Conservation (phyloP, 345 rosid genomes). For the Eucalyptus caleyi region DNA sequence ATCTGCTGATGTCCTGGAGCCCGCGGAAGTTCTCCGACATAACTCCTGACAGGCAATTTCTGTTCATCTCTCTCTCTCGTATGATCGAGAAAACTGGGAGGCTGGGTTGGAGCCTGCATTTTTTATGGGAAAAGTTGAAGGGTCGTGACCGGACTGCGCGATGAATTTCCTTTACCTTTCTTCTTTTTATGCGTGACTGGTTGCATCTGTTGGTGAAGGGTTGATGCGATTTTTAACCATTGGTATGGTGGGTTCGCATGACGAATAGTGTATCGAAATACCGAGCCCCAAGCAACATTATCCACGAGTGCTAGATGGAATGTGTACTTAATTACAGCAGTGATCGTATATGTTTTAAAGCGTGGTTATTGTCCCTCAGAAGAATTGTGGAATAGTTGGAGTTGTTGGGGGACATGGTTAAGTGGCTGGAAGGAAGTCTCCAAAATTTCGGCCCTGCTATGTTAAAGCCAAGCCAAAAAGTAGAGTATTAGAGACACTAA, state of each 20-base stretch:
- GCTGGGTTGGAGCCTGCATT: background rate
- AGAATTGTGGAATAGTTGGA: background rate
- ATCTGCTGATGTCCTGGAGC: conserved; percentile 74
- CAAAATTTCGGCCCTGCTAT: background rate
- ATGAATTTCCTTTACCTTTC: background rate
- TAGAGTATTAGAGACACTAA: background rate
- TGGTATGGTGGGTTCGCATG: background rate
- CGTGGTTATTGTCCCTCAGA: background rate
- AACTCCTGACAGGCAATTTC: conserved; percentile 56
- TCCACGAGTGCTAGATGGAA: background rate
- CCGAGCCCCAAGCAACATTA: background rate
- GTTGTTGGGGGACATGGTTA: background rate
- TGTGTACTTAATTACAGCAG: background rate
- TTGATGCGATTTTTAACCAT: background rate
- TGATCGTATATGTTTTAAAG: background rate
- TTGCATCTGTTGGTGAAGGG: background rate
- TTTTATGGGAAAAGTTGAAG: background rate
- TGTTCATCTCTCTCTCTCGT: background rate
- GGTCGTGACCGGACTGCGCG: background rate
- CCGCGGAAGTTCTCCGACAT: conserved; percentile 61
- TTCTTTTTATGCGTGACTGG: background rate
- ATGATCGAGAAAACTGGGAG: background rate
- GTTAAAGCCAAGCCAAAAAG: background rate
- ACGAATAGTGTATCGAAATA: background rate
- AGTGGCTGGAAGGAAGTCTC: background rate